A percentile compares a stretch with the other conserved stretches of the same genome.
phyloP scores from a whole-genome alignment of 768 basidiomycete genomes.

The Termitomyces sp. region DNA sequence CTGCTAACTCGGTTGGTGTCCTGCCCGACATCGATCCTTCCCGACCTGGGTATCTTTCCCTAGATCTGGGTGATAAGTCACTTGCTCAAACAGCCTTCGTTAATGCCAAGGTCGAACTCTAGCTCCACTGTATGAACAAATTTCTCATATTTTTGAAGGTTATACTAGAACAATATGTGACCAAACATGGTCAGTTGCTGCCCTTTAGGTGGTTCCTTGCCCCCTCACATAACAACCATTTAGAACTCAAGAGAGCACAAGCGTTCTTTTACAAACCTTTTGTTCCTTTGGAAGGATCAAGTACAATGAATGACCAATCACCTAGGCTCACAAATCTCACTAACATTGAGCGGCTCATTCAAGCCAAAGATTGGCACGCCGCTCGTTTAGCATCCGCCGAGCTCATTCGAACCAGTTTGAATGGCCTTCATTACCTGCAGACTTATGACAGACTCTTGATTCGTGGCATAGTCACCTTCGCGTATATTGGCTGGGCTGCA shows the following conservation, averaged over 20 bases:
- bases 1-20: constrained; percentile 79
- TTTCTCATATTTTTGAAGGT: constrained; percentile 30
- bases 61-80: constrained; percentile 37
- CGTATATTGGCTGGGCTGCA: constrained; percentile 76
- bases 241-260: constrained; percentile 57
- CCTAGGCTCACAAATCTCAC: constrained; percentile 29
- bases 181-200: constrained; percentile 62
- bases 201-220: background rate
- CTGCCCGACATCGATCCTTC: constrained; percentile 68
- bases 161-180: constrained; percentile 68
- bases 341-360: constrained; percentile 42
- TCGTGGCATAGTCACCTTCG: constrained; percentile 58
- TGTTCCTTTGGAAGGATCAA: constrained; percentile 31
- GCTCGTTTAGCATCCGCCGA: constrained; percentile 43
- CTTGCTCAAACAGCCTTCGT: constrained; percentile 52
- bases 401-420: constrained; percentile 48
- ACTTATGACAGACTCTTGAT: constrained; percentile 80
- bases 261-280: constrained; percentile 64
- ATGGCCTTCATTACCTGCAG: constrained; percentile 73
- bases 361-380: constrained; percentile 34
- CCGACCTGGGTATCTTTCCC: constrained; percentile 51
- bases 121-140: background rate
- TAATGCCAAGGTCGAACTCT: constrained; percentile 49
- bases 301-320: constrained; percentile 15
- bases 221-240: background rate